Conservation (phyloP, 2,329 filamentous ascomycete genomes). For the Erysiphe pulchra region DNA sequence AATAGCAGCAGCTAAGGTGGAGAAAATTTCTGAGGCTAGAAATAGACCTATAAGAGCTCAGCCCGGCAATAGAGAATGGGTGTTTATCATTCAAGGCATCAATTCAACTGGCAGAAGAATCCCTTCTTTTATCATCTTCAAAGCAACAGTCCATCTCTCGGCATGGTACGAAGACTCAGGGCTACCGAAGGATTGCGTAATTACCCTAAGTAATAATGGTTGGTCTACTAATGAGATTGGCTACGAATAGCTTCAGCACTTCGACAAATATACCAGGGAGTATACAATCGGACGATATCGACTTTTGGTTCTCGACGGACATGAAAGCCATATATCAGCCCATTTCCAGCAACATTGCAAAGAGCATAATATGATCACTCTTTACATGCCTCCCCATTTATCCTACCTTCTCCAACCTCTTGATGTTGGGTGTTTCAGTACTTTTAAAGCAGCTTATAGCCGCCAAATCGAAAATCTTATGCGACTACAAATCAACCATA, state of each 20-base stretch:
- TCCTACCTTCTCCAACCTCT: conserved; percentile 15
- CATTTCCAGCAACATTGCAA: not conserved
- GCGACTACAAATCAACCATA: not conserved
- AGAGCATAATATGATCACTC: not conserved
- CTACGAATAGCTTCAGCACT: not conserved
- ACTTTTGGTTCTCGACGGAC: not conserved
- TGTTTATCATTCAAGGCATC: conserved; percentile 9
- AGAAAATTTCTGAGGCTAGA: conserved; percentile 4
- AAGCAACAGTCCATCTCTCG: not conserved
- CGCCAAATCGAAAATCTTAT: not conserved
- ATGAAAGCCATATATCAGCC: not conserved
- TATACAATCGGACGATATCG: not conserved
- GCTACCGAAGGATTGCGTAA: not conserved
- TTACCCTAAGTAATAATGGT: not conserved
- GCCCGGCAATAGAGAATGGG: conserved; percentile 10
- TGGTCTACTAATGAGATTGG: not conserved
- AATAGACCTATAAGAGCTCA: conserved; percentile 4
- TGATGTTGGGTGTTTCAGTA: conserved; percentile 13
- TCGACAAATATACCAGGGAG: not conserved
- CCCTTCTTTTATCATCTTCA: conserved; percentile 2
- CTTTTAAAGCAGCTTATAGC: conserved; percentile 10
- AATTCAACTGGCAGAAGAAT: conserved; percentile 7
- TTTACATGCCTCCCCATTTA: conserved; percentile 11
- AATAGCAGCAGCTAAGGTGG: conserved; percentile 4
- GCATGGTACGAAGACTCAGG: not conserved